A percentile compares a stretch with the other conserved stretches of the same genome.
These are phyloP conservation scores for Geosmithia putterillii DNA, from an alignment of 2,329 filamentous ascomycete genomes.

Conservation along the genomic window DNA sequence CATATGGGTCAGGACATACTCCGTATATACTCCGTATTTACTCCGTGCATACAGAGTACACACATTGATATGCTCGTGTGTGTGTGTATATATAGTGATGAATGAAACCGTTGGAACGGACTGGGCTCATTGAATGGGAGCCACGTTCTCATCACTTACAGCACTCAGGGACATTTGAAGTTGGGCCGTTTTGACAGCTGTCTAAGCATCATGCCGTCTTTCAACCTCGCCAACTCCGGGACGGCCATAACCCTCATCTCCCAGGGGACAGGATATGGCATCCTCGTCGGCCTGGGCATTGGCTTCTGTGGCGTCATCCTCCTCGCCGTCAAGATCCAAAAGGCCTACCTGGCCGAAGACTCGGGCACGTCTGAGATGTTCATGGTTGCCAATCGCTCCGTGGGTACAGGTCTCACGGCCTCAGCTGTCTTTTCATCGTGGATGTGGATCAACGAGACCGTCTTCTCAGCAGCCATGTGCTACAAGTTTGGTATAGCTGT, in stretches of 20 bases:
- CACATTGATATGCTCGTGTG: no score
- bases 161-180: no score
- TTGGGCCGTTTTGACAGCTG: no score
- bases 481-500: slow-evolving; percentile 57
- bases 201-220: no score
- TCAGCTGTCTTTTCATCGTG: slow-evolving; percentile 73
- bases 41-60: no score
- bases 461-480: slow-evolving; percentile 52
- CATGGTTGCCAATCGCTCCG: slow-evolving; percentile 66
- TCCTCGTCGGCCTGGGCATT: neutral
- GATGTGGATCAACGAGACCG: slow-evolving; percentile 46
- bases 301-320: slow-evolving; percentile 1
- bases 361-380: slow-evolving; percentile 65
- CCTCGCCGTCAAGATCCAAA: neutral
- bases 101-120: no score
- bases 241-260: neutral
- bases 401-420: slow-evolving; percentile 71
- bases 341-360: neutral
- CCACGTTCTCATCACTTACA: no score
- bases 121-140: no score
- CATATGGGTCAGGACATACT: no score
- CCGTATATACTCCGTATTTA: no score
- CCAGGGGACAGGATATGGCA: neutral
- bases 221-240: no score
- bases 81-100: no score